These are phyloP conservation scores for Suillus subluteus DNA, from an alignment of 768 basidiomycete genomes.

Conservation along the genomic window DNA sequence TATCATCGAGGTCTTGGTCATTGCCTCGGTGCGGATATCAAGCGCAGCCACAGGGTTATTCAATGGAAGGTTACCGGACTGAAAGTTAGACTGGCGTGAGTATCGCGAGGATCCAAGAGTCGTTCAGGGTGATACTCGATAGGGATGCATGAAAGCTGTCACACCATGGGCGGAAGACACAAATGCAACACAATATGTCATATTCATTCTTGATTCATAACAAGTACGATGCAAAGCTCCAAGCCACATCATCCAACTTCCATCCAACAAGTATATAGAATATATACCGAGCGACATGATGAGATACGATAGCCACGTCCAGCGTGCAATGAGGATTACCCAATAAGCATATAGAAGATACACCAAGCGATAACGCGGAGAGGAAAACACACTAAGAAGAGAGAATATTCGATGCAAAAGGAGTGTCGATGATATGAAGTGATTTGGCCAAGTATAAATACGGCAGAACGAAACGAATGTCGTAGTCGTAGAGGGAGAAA, in stretches of 20 bases:
- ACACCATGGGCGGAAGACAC: background rate
- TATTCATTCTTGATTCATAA: background rate
- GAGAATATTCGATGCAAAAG: background rate
- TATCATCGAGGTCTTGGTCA: background rate
- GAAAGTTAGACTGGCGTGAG: background rate
- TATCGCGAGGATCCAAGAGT: background rate
- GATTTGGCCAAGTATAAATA: background rate
- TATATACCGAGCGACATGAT: background rate
- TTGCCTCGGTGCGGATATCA: background rate
- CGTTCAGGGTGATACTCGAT: no score
- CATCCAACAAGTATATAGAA: background rate
- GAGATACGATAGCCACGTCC: background rate
- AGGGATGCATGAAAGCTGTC: background rate
- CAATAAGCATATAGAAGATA: background rate
- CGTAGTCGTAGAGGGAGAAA: background rate
- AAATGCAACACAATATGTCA: background rate
- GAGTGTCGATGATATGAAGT: background rate
- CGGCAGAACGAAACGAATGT: background rate
- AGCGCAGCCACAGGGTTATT: background rate
- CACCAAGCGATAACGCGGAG: background rate
- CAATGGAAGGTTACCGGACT: background rate
- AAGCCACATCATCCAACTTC: background rate
- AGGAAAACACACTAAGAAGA: background rate
- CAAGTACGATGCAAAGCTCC: background rate
- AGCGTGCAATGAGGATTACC: background rate